Evolutionary conservation across 345 rosid species (phyloP).

Genomic region (Eucalyptus albens): DNA sequence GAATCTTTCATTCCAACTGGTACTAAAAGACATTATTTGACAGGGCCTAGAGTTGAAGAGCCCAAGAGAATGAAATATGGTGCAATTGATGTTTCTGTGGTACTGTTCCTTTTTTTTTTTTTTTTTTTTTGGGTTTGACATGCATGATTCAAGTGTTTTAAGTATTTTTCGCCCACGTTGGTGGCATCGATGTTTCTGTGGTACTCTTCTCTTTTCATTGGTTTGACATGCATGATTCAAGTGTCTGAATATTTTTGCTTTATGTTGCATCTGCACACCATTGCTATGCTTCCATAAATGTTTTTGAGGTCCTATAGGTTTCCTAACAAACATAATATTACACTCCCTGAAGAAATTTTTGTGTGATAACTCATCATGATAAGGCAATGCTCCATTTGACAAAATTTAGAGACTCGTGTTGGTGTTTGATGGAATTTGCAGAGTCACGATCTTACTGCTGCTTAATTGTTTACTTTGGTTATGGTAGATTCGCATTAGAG

Average conservation of each 20-base stretch:
- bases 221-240: not conserved
- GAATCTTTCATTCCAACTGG: constrained; percentile 10
- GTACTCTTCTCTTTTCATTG: not conserved
- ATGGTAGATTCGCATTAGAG: not conserved
- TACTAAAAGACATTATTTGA: constrained; percentile 49
- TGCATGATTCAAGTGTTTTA: not conserved
- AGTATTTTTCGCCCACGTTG: not conserved
- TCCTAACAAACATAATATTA: not conserved
- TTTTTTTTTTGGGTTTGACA: not conserved
- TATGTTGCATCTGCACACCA: not conserved
- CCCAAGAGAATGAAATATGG: constrained; percentile 45
- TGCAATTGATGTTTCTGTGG: not conserved
- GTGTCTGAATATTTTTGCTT: not conserved
- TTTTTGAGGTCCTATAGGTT: not conserved
- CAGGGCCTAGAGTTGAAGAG: constrained; percentile 25
- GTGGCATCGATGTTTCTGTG: not conserved
- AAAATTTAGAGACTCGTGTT: not conserved
- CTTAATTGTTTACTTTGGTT: not conserved
- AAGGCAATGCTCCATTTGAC: not conserved
- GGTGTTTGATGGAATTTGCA: not conserved
- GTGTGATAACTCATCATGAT: not conserved
- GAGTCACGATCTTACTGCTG: not conserved
- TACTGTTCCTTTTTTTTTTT: not conserved
- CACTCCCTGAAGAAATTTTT: not conserved
- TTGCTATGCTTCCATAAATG: not conserved